A percentile compares a stretch with the other conserved stretches of the same genome.
phyloP scores from a whole-genome alignment of 352 stramenopile species.

The Phytophthora pluvialis region DNA sequence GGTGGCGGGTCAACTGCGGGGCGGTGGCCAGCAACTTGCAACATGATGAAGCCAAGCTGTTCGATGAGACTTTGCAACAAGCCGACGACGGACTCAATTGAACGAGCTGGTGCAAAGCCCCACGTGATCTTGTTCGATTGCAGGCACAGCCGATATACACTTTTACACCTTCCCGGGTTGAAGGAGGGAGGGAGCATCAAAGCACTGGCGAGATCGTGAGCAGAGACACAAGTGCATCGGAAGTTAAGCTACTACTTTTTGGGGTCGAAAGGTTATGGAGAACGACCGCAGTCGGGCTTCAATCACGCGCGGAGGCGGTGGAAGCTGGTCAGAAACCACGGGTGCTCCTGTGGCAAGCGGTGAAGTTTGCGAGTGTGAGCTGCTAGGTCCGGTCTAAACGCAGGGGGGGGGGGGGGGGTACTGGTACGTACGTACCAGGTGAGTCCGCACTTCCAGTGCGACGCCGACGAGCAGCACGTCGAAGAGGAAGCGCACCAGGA shows the following conservation, averaged over 20 bases:
- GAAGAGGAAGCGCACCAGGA: conserved; percentile 61
- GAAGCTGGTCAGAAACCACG: conserved; percentile 75
- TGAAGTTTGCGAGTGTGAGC: background rate
- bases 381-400: background rate
- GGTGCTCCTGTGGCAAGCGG: conserved; percentile 40
- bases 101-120: conserved; percentile 29
- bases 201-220: background rate
- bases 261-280: too few species aligned
- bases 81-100: conserved; percentile 23
- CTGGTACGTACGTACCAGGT: conserved; percentile 45
- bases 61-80: conserved; percentile 20
- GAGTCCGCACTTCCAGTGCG: conserved; percentile 42
- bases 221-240: background rate
- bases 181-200: background rate
- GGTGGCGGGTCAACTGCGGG: conserved; percentile 7
- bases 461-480: conserved; percentile 55
- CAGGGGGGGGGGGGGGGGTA: background rate
- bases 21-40: too few species aligned
- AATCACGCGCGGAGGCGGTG: conserved; percentile 49
- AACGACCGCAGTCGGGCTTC: background rate
- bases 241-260: too few species aligned
- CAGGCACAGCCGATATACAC: conserved; percentile 15
- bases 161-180: conserved; percentile 23
- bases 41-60: too few species aligned
- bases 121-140: conserved; percentile 16